Evolutionary conservation across 2,329 filamentous ascomycete species (phyloP), one percentile per base, ranked within the genome.

Genomic region (Colletotrichum cordylinicola): DNA sequence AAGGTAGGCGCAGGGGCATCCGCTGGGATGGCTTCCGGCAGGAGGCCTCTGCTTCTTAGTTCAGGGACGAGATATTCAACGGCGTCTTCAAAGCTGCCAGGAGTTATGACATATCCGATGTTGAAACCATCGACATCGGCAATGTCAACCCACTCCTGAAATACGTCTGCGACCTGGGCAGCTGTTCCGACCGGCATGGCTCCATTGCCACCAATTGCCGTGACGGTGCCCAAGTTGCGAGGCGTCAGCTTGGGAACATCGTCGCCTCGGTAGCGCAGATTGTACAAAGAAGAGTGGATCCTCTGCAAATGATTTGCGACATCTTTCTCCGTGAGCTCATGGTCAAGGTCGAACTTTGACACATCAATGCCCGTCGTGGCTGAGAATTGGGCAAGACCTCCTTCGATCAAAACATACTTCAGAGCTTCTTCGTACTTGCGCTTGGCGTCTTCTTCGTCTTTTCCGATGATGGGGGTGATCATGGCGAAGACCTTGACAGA

Each of bases 341-440:
- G 87, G 76, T 92, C 91, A 0, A 92, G 80, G 0, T 90, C 89
- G 56, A 92, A 87, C 78, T 86, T 86, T 4, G 88, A 90, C 33
- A 92, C 84, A 78, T 93, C 91, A 73, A 93, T 91, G 0, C 91
- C 91, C 0, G 90, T 91, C 87, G 89, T 91, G 2, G 90, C 90
- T 37, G 86, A 88, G 77, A 91, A 89, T 1, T 91, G 83, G 0
- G 90, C 90, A 2, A 92, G 82, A 0, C 89, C 90, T 0, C 90
- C 90, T 21, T 90, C 83, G 0, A 87, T 86, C 0, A 87, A 89
- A 1, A 88, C 90, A 78, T 92, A 87, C 76, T 87, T 87, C 77
- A 88, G 85, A 8, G 88, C 77, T 73, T 90, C 88, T 29, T 86
- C 85, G 52, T 88, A 85, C 79, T 92, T 92, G 2, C 81, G 85